Base-by-base conservation (phyloP, 2,329 filamentous ascomycete species). In the Cladosporium austrohemisphaericum region DNA sequence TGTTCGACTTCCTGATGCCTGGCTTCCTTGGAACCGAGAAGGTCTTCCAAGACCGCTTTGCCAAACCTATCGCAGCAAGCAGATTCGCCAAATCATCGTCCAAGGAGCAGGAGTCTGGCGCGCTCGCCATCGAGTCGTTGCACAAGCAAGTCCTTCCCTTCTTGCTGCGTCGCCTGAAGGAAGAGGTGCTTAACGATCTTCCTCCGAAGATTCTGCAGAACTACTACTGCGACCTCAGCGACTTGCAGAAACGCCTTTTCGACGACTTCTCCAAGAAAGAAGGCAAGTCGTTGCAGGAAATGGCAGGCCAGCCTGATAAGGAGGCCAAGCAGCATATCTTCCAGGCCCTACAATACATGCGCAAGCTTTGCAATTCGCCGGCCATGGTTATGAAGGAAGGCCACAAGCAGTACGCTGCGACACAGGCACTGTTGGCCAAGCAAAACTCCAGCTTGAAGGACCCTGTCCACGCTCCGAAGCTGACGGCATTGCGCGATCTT, bases 1-100 rank as follows among this genome's bases (percentile, higher is more conserved):
- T 98, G 4, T 98, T 98, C 65, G 93, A 98, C 70, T 98, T 98
- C 72, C 76, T 98, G 53, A 98, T 98, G 93, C 93, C 94, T 3
- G 94, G 93, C 2, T 98, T 98, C 74, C 76, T 98, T 6, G 93
- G 93, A 25, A 89, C 85, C 0, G 93, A 98, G 65, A 95, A 94
- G 71, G 89, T 96, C n/a, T 96, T 96, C 71, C 76, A 94, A 57
- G 92, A 96, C 67, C 84, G 91, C 3, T 96, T 96, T 59, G 90
- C 91, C 7, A 95, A 95, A 69, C 91, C 91, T 1, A 96, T 96
- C 59, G 88, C 92, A 1, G 91, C 91, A 3, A 95, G 89, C 63
- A 86, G 94, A 16, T 95, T 91, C 65, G 92, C 88, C 69, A 98
- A 97, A 68, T 95, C 93, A 1, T 97, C 92, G 1, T 96, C 93